Conservation (phyloP, 2,329 filamentous ascomycete species). For the Calonectria naviculata region DNA sequence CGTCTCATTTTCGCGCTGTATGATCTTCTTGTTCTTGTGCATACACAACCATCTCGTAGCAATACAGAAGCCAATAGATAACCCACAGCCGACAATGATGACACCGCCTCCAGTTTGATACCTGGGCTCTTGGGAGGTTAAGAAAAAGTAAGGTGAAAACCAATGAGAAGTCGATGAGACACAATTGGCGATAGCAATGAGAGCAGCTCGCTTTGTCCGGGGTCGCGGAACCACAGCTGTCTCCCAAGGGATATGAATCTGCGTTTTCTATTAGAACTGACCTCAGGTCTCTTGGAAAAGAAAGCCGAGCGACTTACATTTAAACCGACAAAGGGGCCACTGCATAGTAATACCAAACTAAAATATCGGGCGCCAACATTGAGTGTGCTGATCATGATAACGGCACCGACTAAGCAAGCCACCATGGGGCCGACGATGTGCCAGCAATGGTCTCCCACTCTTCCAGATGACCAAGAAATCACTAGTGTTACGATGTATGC, state of each 20-base stretch:
- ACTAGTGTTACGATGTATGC: conserved; percentile 51
- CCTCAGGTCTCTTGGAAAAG: too few species aligned
- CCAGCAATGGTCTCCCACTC: conserved; percentile 49
- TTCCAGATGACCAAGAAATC: conserved; percentile 51
- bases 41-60: neutral
- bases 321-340: conserved; percentile 50
- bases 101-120: conserved; percentile 40
- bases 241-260: conserved; percentile 51
- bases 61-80: neutral
- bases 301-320: conserved; percentile 29
- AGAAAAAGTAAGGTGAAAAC: conserved; percentile 52
- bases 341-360: conserved; percentile 51
- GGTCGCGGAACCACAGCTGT: conserved; percentile 51
- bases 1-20: neutral
- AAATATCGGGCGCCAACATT: conserved; percentile 55
- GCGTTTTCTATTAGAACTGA: neutral
- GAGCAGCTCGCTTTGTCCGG: conserved; percentile 50
- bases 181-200: conserved; percentile 54
- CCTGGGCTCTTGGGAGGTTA: conserved; percentile 37
- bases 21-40: neutral
- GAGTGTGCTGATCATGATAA: conserved; percentile 54
- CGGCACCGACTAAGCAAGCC: conserved; percentile 48
- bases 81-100: conserved; percentile 37
- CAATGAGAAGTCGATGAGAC: conserved; percentile 50
- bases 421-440: conserved; percentile 51